Conservation (phyloP, 2,329 filamentous ascomycete species). For the Nigrospora oryzae region DNA sequence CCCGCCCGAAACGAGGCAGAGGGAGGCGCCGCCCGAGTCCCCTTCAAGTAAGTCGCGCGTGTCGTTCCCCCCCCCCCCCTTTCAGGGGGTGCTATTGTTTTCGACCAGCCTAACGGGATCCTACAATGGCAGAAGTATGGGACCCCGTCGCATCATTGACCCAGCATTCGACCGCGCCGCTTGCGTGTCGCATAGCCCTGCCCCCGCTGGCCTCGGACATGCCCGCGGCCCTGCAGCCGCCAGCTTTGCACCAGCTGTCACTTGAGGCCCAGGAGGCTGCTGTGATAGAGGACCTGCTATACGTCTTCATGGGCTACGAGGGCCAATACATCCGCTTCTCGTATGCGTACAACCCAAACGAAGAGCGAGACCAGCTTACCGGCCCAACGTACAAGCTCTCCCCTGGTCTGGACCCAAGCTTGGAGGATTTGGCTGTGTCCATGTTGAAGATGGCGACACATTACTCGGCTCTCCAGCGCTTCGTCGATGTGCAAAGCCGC, state of each 20-base stretch:
- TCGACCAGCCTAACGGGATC: slow-evolving; percentile 18
- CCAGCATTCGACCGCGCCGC: slow-evolving; percentile 48
- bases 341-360: slow-evolving; percentile 71
- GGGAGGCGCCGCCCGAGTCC: slow-evolving; percentile 36
- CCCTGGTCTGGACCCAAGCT: slow-evolving; percentile 78
- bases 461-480: slow-evolving; percentile 83
- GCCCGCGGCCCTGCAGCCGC: slow-evolving; percentile 60
- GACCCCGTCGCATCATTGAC: slow-evolving; percentile 70
- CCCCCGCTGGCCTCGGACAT: slow-evolving; percentile 70
- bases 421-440: slow-evolving; percentile 77
- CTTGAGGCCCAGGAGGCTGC: slow-evolving; percentile 78
- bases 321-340: slow-evolving; percentile 92
- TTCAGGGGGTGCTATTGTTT: slow-evolving; percentile 4
- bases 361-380: slow-evolving; percentile 78
- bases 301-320: slow-evolving; percentile 96
- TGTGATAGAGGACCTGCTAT: slow-evolving; percentile 83
- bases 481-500: slow-evolving; percentile 87
- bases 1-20: slow-evolving; percentile 33
- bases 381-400: slow-evolving; percentile 76
- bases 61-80: not conserved
- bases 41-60: slow-evolving; percentile 34
- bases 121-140: slow-evolving; percentile 47
- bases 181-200: slow-evolving; percentile 40
- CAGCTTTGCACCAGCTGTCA: slow-evolving; percentile 60
- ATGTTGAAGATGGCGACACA: slow-evolving; percentile 95